Conservation (phyloP, 2,329 filamentous ascomycete species). For the Epichloe baconii region DNA sequence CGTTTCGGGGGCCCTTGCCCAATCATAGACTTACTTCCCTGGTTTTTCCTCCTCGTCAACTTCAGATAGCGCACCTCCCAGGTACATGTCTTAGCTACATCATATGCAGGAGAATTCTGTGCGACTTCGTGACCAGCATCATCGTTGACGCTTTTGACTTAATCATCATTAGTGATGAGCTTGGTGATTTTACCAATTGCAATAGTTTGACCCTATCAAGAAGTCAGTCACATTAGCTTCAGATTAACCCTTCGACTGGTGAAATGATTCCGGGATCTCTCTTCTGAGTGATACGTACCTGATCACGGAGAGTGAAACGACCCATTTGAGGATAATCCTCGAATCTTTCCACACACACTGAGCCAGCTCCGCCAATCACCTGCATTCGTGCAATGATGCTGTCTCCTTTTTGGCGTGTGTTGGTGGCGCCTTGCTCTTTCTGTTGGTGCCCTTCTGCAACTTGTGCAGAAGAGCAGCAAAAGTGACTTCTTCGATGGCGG, state of each 20-base stretch:
- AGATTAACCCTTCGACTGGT: neutral
- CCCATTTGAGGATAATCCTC: slow-evolving; percentile 94
- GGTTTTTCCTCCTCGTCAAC: neutral
- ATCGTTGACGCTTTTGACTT: neutral
- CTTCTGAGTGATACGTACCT: slow-evolving; percentile 39
- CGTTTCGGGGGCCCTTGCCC: neutral
- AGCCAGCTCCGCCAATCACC: slow-evolving; percentile 70
- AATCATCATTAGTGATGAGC: slow-evolving; percentile 38
- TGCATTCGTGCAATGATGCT: slow-evolving; percentile 88
- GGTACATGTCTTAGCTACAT: neutral
- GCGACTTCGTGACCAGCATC: neutral
- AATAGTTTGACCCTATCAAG: slow-evolving; percentile 84
- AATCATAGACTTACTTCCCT: neutral
- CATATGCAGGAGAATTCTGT: neutral
- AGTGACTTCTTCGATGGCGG: slow-evolving; percentile 94
- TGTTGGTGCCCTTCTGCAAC: slow-evolving; percentile 82
- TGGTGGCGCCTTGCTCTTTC: slow-evolving; percentile 87
- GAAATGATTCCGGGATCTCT: neutral
- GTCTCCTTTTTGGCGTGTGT: slow-evolving; percentile 73
- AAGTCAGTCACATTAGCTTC: neutral
- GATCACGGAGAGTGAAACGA: slow-evolving; percentile 78
- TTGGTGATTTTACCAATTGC: slow-evolving; percentile 99
- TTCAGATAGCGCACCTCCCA: neutral
- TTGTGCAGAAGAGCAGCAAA: slow-evolving; percentile 82
- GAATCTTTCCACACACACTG: slow-evolving; percentile 86